Conservation (phyloP, 140 eudicot genomes). For the Cichorium intybus region DNA sequence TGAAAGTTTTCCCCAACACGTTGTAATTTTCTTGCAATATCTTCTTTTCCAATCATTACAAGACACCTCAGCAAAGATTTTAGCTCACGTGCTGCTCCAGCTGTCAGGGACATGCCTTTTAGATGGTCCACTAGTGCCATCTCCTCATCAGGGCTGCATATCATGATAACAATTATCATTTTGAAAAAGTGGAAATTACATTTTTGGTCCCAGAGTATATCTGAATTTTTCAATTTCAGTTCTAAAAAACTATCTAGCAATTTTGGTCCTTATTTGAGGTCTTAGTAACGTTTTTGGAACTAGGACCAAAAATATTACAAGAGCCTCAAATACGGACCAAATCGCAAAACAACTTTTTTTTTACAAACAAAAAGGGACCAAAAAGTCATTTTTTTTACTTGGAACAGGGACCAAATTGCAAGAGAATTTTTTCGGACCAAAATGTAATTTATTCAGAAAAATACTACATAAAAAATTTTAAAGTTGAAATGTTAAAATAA, state of each 20-base stretch:
- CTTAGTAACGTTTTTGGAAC: no score
- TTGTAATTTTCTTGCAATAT: constrained; percentile 74
- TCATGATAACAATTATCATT: no score
- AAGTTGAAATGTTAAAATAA: background rate
- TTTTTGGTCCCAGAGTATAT: no score
- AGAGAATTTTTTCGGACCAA: background rate
- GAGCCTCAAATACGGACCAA: no score
- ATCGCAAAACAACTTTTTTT: no score
- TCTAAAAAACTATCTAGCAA: no score
- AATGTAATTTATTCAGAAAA: background rate
- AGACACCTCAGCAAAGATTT: constrained; percentile 70
- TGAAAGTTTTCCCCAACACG: constrained; percentile 59
- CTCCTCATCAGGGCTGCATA: constrained; percentile 84
- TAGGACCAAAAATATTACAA: no score
- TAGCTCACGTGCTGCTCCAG: constrained; percentile 71
- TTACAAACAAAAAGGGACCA: no score
- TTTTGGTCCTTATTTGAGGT: background rate
- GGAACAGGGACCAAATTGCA: background rate
- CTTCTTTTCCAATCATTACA: constrained; percentile 77
- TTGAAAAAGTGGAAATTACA: background rate
- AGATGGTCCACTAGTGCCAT: constrained; percentile 86
- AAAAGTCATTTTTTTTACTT: background rate
- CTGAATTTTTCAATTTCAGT: background rate
- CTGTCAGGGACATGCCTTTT: constrained; percentile 71
- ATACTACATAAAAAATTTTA: background rate